These are phyloP conservation scores for Melampsora medusae DNA, from an alignment of 1,284 basidiomycete genomes.

Conservation along the genomic window DNA sequence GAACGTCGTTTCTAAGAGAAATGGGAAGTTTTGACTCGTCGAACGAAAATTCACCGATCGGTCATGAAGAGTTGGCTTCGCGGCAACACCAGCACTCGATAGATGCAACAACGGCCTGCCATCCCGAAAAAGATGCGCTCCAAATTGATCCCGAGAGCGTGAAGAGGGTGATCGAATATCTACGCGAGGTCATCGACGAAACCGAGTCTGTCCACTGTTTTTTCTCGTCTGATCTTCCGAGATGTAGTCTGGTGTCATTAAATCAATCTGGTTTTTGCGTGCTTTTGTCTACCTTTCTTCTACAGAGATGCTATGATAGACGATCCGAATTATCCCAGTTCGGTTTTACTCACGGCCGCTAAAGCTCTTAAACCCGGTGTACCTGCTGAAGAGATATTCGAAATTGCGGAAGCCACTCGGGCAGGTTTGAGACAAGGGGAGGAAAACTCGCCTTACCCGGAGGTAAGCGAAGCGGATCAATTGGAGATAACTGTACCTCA, in stretches of 20 bases:
- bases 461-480: slow-evolving; percentile 60
- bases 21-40: no score
- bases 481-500: neutral
- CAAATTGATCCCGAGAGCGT: no score
- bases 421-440: slow-evolving; percentile 10
- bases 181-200: slow-evolving; percentile 20
- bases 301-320: neutral
- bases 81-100: no score
- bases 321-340: slow-evolving; percentile 22
- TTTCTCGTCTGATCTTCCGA: no score
- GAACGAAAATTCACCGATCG: no score
- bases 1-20: no score
- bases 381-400: slow-evolving; percentile 10
- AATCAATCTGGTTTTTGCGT: no score
- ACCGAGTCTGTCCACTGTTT: slow-evolving; percentile 16
- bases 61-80: no score
- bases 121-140: no score
- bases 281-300: no score
- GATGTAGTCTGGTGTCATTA: no score
- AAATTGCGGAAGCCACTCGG: slow-evolving; percentile 20
- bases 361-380: slow-evolving; percentile 22
- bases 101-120: no score
- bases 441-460: slow-evolving; percentile 75
- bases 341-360: slow-evolving; percentile 8
- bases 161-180: slow-evolving; percentile 14